Conservation (phyloP, 108 stramenopile species). For the Pseudonitzschia delicatissima region DNA sequence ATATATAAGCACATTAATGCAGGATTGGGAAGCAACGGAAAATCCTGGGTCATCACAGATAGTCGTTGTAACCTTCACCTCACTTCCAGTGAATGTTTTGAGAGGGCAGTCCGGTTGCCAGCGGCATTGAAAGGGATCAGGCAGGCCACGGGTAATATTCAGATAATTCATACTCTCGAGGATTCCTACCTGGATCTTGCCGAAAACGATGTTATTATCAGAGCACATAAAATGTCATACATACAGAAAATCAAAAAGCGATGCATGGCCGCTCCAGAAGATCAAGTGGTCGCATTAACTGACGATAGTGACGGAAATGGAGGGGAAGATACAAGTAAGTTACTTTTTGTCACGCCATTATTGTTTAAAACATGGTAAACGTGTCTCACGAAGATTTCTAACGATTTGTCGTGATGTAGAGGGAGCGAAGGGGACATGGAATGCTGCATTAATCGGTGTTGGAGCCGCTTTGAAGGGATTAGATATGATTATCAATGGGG, state of each 20-base stretch:
- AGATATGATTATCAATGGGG: slow-evolving; percentile 85
- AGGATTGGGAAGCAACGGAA: slow-evolving; percentile 48
- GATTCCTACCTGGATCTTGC: slow-evolving; percentile 62
- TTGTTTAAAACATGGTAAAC: neutral
- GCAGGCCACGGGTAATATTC: slow-evolving; percentile 59
- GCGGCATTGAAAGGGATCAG: slow-evolving; percentile 82
- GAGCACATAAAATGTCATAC: slow-evolving; percentile 70
- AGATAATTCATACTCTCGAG: slow-evolving; percentile 56
- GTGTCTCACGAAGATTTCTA: neutral
- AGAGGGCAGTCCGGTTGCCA: slow-evolving; percentile 80
- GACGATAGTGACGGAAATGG: slow-evolving; percentile 85
- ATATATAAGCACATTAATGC: slow-evolving; percentile 61
- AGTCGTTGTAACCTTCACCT: slow-evolving; percentile 78
- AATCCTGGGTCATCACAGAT: slow-evolving; percentile 67
- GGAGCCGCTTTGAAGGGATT: slow-evolving; percentile 80
- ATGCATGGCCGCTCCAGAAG: slow-evolving; percentile 46
- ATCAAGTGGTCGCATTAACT: slow-evolving; percentile 65
- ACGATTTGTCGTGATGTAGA: slow-evolving; percentile 22
- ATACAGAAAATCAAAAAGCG: slow-evolving; percentile 66
- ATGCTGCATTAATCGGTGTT: slow-evolving; percentile 89
- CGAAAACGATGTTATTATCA: slow-evolving; percentile 60
- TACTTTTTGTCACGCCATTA: neutral
- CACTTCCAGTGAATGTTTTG: slow-evolving; percentile 70
- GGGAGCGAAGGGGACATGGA: slow-evolving; percentile 80
- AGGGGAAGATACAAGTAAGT: slow-evolving; percentile 84